Evolutionary conservation across 164 flowering plant genomes (phyloP).

Genomic region (Liquidambar formosana): DNA sequence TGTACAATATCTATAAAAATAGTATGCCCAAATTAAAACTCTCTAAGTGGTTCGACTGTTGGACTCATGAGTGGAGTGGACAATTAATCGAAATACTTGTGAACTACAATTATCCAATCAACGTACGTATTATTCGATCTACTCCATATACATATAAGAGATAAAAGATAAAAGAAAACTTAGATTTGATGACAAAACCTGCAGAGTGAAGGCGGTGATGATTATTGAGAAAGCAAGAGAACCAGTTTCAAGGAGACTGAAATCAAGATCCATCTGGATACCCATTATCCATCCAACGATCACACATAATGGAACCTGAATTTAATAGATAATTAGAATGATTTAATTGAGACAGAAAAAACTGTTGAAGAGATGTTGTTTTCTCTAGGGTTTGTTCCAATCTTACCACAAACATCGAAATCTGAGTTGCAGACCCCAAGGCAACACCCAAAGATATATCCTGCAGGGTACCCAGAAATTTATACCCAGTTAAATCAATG

Average conservation of each 20-base stretch:
- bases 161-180: no score
- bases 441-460: constrained; percentile 55
- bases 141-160: no score
- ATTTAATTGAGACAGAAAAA: background rate
- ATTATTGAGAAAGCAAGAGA: constrained; percentile 47
- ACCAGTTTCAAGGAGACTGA: constrained; percentile 51
- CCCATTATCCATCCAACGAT: constrained; percentile 53
- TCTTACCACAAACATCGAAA: constrained; percentile 49
- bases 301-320: constrained; percentile 53
- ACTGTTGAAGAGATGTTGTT: background rate
- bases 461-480: constrained; percentile 19
- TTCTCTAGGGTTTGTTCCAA: no score
- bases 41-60: no score
- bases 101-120: no score
- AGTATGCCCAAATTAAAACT: no score
- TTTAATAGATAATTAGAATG: background rate
- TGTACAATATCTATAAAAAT: no score
- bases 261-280: constrained; percentile 49
- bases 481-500: no score
- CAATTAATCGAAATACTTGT: no score
- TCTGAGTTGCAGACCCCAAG: constrained; percentile 48
- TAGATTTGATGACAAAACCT: constrained; percentile 26
- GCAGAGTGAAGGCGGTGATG: constrained; percentile 49
- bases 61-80: no score
- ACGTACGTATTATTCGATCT: no score